A percentile compares a stretch with the other conserved stretches of the same genome.
Evolutionary conservation across 495 filamentous ascomycete genomes (phyloP).

Genomic region (Lasiosphaeriaceae sp.): DNA sequence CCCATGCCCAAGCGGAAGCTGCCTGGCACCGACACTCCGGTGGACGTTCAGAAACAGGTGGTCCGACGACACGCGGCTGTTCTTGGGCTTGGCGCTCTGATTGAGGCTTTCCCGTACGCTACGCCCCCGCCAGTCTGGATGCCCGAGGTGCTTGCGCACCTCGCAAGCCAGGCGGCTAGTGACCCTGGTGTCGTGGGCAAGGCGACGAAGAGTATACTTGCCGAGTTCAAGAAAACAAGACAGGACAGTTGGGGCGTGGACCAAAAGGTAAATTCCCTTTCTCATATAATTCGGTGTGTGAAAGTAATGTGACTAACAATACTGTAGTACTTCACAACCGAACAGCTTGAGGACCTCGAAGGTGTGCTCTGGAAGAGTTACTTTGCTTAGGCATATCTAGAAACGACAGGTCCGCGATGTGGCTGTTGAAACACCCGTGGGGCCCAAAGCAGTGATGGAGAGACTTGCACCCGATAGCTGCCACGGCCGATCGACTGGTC

Average conservation of each 20-base stretch:
- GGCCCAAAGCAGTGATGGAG: too few relatives aligned
- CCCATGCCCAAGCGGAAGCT: slow-evolving; percentile 74
- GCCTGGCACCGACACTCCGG: slow-evolving; percentile 71
- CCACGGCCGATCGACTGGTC: too few relatives aligned
- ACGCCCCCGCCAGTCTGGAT: slow-evolving; percentile 92
- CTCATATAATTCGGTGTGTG: background rate
- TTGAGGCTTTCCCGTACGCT: slow-evolving; percentile 95
- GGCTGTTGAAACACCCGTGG: too few relatives aligned
- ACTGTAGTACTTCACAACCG: slow-evolving; percentile 76
- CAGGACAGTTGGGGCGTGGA: slow-evolving; percentile 99
- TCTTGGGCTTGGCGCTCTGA: slow-evolving; percentile 81
- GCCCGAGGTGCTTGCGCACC: slow-evolving; percentile 82
- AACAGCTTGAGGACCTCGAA: slow-evolving; percentile 92
- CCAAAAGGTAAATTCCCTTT: slow-evolving; percentile 69
- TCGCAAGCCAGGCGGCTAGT: slow-evolving; percentile 79
- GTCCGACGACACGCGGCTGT: slow-evolving; percentile 87
- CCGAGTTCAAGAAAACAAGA: slow-evolving; percentile 98
- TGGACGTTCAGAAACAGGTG: slow-evolving; percentile 73
- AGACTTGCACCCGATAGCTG: too few relatives aligned
- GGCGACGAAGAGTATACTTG: slow-evolving; percentile 92
- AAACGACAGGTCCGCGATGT: too few relatives aligned
- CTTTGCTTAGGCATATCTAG: slow-evolving; percentile 62
- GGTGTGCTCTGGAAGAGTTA: slow-evolving; percentile 99
- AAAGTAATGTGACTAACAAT: slow-evolving; percentile 13
- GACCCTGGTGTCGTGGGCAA: slow-evolving; percentile 93